Evolutionary conservation across 2,329 filamentous ascomycete genomes (phyloP), one percentile per base, ranked within the genome.

Genomic region (Purpureocillium lavendulum): DNA sequence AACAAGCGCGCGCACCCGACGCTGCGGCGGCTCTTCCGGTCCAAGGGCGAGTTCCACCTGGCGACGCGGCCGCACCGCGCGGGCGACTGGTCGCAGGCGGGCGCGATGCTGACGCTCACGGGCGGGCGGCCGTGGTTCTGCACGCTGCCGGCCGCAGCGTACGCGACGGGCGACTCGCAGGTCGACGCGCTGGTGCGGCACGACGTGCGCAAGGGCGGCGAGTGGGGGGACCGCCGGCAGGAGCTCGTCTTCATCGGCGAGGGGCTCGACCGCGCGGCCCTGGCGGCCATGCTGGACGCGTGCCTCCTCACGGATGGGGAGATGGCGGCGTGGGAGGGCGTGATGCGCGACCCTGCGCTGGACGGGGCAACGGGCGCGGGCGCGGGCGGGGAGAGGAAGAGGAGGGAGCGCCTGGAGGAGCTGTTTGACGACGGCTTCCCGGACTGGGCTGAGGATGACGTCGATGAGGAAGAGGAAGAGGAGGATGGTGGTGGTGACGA

Each of bases 201-300:
- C 40, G 71, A 75, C 46, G 67, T 75, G 16, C 52, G 61, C 7
- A 69, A 71, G 18, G 71, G 71, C 5, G 75, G 73, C 0, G 68
- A 75, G 42, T 86, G 80, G 79, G 82, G 80, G 1, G 82, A 87
- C 48, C 67, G 82, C 1, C 66, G 82, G 2, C 82, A 87, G 53
- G 82, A 87, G 55, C 55, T 87, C 7, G 82, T 87, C 3, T 83
- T 87, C 44, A 86, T 87, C 41, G 82, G 82, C 0, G 80, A 85
- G 56, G 67, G 69, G 5, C 64, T 87, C 12, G 67, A 84, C 36
- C 51, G 66, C 2, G 51, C 55, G 5, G 67, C 62, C 0, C 60
- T 87, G 13, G 71, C 68, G 17, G 58, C 56, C 4, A 54, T 70
- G 28, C 55, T 87, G 4, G 76, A 87, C 49, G 58, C 55, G 2